Conservation (phyloP, 1,139 yeast genomes). For the Zygosaccharomyces sapae region DNA sequence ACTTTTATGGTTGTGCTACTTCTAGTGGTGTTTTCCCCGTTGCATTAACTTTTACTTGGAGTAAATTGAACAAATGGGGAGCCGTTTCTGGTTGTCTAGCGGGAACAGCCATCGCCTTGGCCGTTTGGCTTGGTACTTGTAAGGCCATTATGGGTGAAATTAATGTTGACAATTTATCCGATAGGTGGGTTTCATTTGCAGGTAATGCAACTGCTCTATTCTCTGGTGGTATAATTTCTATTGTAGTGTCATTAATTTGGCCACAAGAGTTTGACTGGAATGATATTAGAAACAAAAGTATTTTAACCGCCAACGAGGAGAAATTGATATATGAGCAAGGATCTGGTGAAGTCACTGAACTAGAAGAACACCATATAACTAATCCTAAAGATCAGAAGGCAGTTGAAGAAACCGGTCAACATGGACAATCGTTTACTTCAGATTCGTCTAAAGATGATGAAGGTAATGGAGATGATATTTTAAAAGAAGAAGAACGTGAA, state of each 20-base stretch:
- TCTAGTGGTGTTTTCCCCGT: constrained; percentile 45
- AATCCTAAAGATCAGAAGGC: background rate
- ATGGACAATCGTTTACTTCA: background rate
- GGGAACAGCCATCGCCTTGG: constrained; percentile 48
- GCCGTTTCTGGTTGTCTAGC: constrained; percentile 43
- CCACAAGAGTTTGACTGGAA: constrained; percentile 42
- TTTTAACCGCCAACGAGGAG: constrained; percentile 24
- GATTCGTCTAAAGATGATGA: background rate
- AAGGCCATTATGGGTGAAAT: constrained; percentile 35
- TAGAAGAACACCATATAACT: background rate
- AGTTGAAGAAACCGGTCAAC: background rate
- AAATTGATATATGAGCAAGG: background rate
- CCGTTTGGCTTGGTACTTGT: constrained; percentile 47
- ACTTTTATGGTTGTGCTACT: constrained; percentile 44
- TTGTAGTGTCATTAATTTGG: constrained; percentile 34
- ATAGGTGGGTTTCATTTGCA: constrained; percentile 31
- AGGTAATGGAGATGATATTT: background rate
- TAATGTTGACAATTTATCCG: constrained; percentile 22
- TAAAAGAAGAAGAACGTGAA: background rate
- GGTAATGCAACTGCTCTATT: constrained; percentile 32
- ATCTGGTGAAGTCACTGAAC: constrained; percentile 1
- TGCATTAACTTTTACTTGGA: constrained; percentile 43
- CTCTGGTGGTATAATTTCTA: constrained; percentile 37
- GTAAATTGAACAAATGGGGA: constrained; percentile 38
- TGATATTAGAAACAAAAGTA: constrained; percentile 38